Base-by-base conservation (phyloP, 768 basidiomycete genomes). In the Leccinum fibrillosum region DNA sequence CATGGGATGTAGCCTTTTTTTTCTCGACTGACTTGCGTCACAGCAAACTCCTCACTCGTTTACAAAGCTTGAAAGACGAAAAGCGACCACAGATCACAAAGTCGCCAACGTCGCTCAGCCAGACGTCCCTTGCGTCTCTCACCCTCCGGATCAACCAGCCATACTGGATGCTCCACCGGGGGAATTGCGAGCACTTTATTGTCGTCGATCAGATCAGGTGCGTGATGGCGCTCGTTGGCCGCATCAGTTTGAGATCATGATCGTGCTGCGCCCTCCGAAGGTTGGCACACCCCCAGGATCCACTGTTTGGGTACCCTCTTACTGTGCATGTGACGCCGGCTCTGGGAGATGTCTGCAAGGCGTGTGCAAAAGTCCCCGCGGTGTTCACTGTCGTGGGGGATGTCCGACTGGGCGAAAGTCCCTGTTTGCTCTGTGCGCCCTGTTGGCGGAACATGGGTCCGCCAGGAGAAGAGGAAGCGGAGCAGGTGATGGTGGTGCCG, bases 141-240 rank as follows among this genome's bases (percentile, higher is more conserved):
- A 72, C 77, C 4, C 70, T 92, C 21, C 80, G 86, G 32, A 69
- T 90, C 37, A 82, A 89, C 62, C 79, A 88, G 64, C 92, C 92
- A 1, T 93, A 94, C 62, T 91, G 88, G 85, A 74, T 93, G 55
- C 75, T 92, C 17, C 92, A 94, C 65, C 80, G 81, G 54, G 92
- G 91, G 34, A 87, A 83, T 64, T 94, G 92, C 66, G 90, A 92
- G 63, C 92, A 94, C 66, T 89, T 86, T 68, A 62, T 92, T 21
- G 80, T 88, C 21, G 61, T 93, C 39, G 85, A 90, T 58, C 81
- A 88, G 61, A 86, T 94, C 59, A 80, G 92, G 92, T 83, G 64
- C 44, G 32, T 26, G 21, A 55, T 34, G 23, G 23, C 17, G 30
- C 11, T 4, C 47, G 9, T 32, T 17, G 32, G 32, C 15, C 34